Conservation (phyloP, 225 moss, liverwort and hornwort species). For the Antitrichia curtipendula region DNA sequence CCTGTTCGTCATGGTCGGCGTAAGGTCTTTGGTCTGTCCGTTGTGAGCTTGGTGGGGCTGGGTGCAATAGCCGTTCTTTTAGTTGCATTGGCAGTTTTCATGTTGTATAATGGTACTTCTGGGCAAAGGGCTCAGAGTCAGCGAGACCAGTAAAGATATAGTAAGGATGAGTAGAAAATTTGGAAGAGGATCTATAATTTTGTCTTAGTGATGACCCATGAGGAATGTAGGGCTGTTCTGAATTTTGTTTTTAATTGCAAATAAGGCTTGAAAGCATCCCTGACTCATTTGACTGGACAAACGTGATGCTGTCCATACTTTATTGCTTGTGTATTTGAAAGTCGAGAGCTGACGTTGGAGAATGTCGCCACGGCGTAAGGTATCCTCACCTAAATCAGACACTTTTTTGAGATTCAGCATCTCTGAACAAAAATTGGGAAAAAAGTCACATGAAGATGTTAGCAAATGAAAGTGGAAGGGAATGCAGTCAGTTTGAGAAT, state of each 20-base stretch:
- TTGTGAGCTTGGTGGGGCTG: background rate
- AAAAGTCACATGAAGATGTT: background rate
- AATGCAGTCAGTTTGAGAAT: background rate
- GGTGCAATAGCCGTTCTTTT: background rate
- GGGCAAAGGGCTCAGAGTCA: background rate
- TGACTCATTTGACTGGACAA: background rate
- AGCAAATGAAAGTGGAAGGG: no score
- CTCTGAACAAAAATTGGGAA: background rate
- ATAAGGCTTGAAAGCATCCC: background rate
- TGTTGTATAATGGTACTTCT: background rate
- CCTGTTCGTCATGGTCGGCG: background rate
- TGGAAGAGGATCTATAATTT: background rate
- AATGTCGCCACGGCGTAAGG: background rate
- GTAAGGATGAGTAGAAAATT: background rate
- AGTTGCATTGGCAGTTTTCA: background rate
- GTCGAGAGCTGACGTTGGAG: background rate
- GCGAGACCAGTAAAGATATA: background rate
- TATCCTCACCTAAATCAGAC: background rate
- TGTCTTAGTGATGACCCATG: background rate
- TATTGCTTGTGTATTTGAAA: background rate
- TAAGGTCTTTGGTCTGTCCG: background rate
- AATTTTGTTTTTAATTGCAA: background rate
- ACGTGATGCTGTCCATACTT: background rate
- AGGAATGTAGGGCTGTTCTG: background rate
- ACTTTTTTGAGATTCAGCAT: background rate